Base-by-base conservation (phyloP, 2,329 filamentous ascomycete species). In the Pestalotiopsis sp. region DNA sequence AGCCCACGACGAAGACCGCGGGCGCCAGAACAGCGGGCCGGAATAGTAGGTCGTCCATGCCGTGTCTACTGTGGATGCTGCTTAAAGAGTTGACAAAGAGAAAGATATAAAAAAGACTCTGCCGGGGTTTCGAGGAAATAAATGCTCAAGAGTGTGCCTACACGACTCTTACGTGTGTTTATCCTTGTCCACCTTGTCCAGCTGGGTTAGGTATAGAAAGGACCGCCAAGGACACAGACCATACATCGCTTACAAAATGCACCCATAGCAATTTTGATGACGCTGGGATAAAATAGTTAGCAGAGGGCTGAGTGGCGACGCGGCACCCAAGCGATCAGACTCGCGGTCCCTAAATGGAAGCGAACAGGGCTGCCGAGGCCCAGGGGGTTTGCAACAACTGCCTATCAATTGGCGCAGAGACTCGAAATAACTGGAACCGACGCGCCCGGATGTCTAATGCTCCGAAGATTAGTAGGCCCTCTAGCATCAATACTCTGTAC, bases 21-120 rank as follows among this genome's bases (percentile, higher is more conserved):
- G 76, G 74, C 31, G 69, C 74, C 27, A 76, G 49, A 52, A 77
- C 71, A 11, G 72, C 73, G 12, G 75, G 77, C n/a, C 74, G 73
- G 4, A 59, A 67, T 36, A 75, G 57, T 9, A 70, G 23, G n/a
- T 66, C 64, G 41, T 49, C 20, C 17, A n/a, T 52, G 14, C n/a
- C 23, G 45, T 52, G 23, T 52, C 17, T 9, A 52, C 7, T 3
- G 17, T 52, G n/a, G 7, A n/a, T 4, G 3, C n/a, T n/a, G 41
- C n/a, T n/a, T 11, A n/a, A 3, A n/a, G 45, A 52, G 45, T 9
- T 52, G 45, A 36, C 31, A 2, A 36, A 36, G 7, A 6, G 6
- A 23, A 52, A 23, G n/a, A 52, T 52, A 20, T 17, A 9, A 23
- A n/a, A 52, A n/a, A n/a, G 45, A 45, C 12, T 49, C 41, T n/a